phyloP scores from a whole-genome alignment of 441 rosid genomes.

The Aquilaria agallochum region DNA sequence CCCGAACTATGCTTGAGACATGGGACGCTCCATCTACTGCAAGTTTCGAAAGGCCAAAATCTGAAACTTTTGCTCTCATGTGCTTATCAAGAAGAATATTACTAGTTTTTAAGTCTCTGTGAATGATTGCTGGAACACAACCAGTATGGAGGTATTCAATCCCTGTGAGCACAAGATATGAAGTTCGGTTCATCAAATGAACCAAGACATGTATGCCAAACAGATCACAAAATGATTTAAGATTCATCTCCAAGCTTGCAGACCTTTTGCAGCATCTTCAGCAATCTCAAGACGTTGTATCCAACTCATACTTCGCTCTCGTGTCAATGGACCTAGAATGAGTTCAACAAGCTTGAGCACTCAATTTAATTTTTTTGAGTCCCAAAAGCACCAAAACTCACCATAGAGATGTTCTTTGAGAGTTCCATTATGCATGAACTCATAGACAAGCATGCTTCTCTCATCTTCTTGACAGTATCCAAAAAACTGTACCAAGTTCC shows the following conservation, averaged over 20 bases:
- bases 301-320: constrained; percentile 67
- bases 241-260: neutral
- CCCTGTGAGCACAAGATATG: constrained; percentile 40
- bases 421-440: constrained; percentile 96
- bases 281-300: constrained; percentile 94
- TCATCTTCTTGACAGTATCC: constrained; percentile 97
- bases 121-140: constrained; percentile 95
- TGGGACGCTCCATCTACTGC: constrained; percentile 92
- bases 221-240: neutral
- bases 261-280: constrained; percentile 96
- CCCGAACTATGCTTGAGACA: constrained; percentile 96
- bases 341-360: constrained; percentile 12
- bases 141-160: constrained; percentile 98
- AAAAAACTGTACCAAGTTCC: constrained; percentile 93
- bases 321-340: constrained; percentile 51
- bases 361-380: constrained; percentile 5
- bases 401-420: constrained; percentile 97
- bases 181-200: constrained; percentile 1
- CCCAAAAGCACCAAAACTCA: constrained; percentile 23
- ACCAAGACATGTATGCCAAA: neutral
- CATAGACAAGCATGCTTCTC: constrained; percentile 80
- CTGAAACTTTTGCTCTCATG: constrained; percentile 92
- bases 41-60: constrained; percentile 90
- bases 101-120: constrained; percentile 91
- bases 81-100: constrained; percentile 91